Evolutionary conservation across 164 flowering plant species (phyloP), one percentile per base, ranked within the genome.

Genomic region (Tinospora cordifolia): DNA sequence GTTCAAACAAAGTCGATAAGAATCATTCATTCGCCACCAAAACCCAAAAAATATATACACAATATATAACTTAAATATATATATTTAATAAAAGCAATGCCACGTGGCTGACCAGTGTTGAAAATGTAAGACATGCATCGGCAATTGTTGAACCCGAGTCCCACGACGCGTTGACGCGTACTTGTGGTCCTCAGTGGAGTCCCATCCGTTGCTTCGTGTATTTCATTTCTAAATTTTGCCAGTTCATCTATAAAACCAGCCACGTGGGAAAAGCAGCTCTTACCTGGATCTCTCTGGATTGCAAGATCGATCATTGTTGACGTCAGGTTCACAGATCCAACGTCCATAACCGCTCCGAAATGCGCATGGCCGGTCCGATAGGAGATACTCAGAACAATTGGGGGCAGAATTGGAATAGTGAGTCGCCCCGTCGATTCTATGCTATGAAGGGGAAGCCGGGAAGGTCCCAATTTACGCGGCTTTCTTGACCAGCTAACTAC

Each of bases 161-260:
- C 59, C 59, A 51, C 59, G n/a, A 51, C 59, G n/a, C 57, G 57
- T 49, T 49, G 57, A 49, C 57, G 57, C n/a, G n/a, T 17, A 9
- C 17, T 13, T 3, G 11, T 3, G 57, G n/a, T n/a, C n/a, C n/a
- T n/a, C n/a, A n/a, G n/a, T n/a, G n/a, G n/a, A n/a, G n/a, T n/a
- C n/a, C n/a, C n/a, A n/a, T n/a, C n/a, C n/a, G n/a, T n/a, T n/a
- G n/a, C n/a, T n/a, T n/a, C n/a, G n/a, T n/a, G n/a, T n/a, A n/a
- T n/a, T n/a, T n/a, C n/a, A n/a, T n/a, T n/a, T n/a, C n/a, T n/a
- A n/a, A n/a, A n/a, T n/a, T n/a, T n/a, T 49, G 1, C 17, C 17
- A 19, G 19, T 17, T 6, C 17, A 51, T 51, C 59, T 51, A 51
- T n/a, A 51, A 51, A 22, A 51, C 17, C 8, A 3, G 8, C 22